Evolutionary conservation across 257 asterid genomes (phyloP).

Genomic region (Misopates orontium): DNA sequence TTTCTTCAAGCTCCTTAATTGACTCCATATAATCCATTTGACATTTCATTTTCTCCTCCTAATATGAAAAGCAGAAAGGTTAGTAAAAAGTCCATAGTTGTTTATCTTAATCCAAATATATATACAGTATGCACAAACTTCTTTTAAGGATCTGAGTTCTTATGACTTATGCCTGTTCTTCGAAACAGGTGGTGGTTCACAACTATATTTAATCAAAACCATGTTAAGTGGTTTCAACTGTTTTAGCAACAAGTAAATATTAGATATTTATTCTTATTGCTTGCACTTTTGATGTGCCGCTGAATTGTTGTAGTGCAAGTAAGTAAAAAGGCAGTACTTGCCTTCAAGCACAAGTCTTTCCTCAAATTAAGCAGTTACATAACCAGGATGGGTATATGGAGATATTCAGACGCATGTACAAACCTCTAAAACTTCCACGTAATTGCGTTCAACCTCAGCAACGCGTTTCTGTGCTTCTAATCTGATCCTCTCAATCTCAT

Average conservation of each 20-base stretch:
- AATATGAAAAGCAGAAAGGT: constrained; percentile 22
- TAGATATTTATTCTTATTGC: not conserved
- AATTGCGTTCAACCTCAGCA: constrained; percentile 60
- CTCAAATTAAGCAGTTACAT: not conserved
- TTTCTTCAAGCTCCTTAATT: constrained; percentile 60
- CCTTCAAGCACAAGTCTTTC: not conserved
- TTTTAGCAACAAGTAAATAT: not conserved
- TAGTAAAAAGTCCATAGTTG: not conserved
- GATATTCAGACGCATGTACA: constrained; percentile 5
- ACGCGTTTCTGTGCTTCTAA: constrained; percentile 66
- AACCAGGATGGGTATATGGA: not conserved
- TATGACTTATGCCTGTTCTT: not conserved
- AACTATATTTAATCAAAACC: not conserved
- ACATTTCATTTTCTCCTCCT: constrained; percentile 61
- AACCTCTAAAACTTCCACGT: constrained; percentile 70
- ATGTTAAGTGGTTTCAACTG: too few relatives aligned
- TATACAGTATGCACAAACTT: too few relatives aligned
- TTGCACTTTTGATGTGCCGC: not conserved
- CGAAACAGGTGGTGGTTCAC: not conserved
- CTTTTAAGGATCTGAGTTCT: not conserved
- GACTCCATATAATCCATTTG: constrained; percentile 55
- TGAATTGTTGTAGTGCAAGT: too few relatives aligned
- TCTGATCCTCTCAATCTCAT: constrained; percentile 64
- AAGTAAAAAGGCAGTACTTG: not conserved
- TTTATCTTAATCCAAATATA: not conserved